Evolutionary conservation across 1,139 yeast genomes (phyloP), one percentile per base, ranked within the genome.

Genomic region (Sugiyamaella xylanicola): DNA sequence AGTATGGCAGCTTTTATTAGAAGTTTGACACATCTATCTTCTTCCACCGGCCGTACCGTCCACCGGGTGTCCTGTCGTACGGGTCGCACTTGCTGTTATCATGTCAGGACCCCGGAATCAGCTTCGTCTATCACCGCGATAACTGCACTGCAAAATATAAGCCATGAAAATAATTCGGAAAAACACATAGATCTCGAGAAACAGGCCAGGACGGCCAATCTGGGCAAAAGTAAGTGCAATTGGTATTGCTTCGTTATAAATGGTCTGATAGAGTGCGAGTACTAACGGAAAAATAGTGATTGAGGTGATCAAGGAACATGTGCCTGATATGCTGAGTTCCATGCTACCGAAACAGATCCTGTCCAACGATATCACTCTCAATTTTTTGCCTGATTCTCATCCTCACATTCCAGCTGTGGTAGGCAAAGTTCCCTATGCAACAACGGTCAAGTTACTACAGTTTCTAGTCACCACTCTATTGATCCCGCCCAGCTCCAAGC

Each of bases 321-420:
- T 86, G 1, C 96, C 96, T 0, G 69, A 75, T 44, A 67, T 88
- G 49, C 72, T 87, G 15, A 75, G 74, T 22, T 69, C 70, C 42
- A 73, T 82, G 5, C 69, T 86, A 8, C 85, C 89, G 1, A 74
- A 77, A 46, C 69, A 73, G 1, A 63, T 78, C 8, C 64, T 88
- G 9, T 78, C 85, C 41, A 72, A 74, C 2, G 75, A 82, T 40
- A 76, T 89, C 7, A 70, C 77, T n/a, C 74, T 89, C 25, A 72
- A 87, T 36, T 72, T 89, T 2, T 77, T 86, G 55, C 96, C 95
- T 0, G 78, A 80, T 2, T 79, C 84, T 40, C 79, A 80, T 53
- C 78, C 84, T 0, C 80, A 79, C 59, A 67, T 85, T 21, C 93
- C 95, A 2, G 72, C 75, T 13, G 74, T 87, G 32, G 78, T 78